phyloP scores from a whole-genome alignment of 441 rosid genomes.

The Brassica balearica region DNA sequence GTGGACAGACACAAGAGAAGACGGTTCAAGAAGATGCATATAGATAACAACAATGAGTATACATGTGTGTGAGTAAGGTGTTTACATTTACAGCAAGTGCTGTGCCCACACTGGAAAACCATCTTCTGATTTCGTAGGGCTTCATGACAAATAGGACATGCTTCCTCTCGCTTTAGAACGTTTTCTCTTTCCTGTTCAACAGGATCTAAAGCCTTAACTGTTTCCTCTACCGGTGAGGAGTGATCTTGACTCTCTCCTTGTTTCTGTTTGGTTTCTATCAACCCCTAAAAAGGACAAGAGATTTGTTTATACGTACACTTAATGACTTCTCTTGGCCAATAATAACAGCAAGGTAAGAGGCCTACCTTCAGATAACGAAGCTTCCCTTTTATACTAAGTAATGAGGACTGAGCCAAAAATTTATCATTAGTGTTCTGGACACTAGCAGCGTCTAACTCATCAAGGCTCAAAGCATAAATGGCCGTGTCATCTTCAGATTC shows the following conservation, averaged over 20 bases:
- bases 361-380: conserved; percentile 93
- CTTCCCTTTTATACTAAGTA: conserved; percentile 76
- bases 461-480: conserved; percentile 73
- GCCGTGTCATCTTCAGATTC: conserved; percentile 80
- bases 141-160: conserved; percentile 96
- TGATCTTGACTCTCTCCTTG: conserved; percentile 53
- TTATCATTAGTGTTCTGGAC: conserved; percentile 82
- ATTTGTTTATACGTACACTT: neutral
- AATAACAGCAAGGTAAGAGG: conserved; percentile 12
- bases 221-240: conserved; percentile 52
- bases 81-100: conserved; percentile 95
- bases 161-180: conserved; percentile 61
- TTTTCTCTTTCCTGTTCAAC: conserved; percentile 50
- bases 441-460: conserved; percentile 79
- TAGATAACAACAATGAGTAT: neutral
- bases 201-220: conserved; percentile 38
- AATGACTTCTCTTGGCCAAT: conserved; percentile 27
- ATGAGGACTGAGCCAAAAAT: conserved; percentile 66
- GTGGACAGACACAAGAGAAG: conserved; percentile 8
- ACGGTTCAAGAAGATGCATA: too few relatives aligned
- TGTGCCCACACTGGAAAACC: conserved; percentile 97
- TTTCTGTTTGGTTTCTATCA: conserved; percentile 71
- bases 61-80: conserved; percentile 23
- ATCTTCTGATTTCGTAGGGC: conserved; percentile 78
- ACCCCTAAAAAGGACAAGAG: conserved; percentile 58